phyloP scores from a whole-genome alignment of 2,329 filamentous ascomycete species.

The Colletotrichum echinochloae region DNA sequence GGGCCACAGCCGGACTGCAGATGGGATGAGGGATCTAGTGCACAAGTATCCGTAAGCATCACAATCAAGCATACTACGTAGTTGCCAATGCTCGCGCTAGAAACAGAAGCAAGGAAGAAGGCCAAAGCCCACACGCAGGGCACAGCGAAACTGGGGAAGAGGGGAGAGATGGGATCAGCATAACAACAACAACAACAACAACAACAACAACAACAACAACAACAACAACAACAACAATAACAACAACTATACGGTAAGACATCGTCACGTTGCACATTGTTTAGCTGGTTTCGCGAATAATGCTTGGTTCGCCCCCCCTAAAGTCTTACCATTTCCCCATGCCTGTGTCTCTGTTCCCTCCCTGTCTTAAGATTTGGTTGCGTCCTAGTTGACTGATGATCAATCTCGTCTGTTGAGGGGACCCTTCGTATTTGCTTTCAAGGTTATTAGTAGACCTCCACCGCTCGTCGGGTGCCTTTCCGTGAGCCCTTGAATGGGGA shows the following conservation, averaged over 20 bases:
- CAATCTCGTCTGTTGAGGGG: constrained; percentile 24
- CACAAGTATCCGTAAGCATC: constrained; percentile 23
- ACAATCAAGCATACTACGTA: constrained; percentile 31
- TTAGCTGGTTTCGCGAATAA: constrained; percentile 31
- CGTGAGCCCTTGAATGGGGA: constrained; percentile 9
- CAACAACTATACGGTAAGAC: constrained; percentile 26
- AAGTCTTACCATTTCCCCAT: constrained; percentile 34
- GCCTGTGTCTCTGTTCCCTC: constrained; percentile 8
- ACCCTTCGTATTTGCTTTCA: constrained; percentile 24
- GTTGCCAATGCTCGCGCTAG: constrained; percentile 31
- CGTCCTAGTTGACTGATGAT: constrained; percentile 14
- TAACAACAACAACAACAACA: constrained; percentile 25
- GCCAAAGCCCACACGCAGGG: constrained; percentile 11
- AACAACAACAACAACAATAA: constrained; percentile 25
- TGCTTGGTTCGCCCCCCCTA: constrained; percentile 9
- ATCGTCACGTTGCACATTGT: constrained; percentile 15
- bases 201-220: constrained; percentile 23
- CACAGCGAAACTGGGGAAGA: constrained; percentile 5
- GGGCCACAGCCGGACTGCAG: constrained; percentile 23
- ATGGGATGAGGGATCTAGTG: constrained; percentile 16
- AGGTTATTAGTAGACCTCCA: constrained; percentile 33
- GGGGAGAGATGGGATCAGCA: constrained; percentile 22
- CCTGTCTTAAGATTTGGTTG: constrained; percentile 29
- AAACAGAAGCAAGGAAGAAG: constrained; percentile 37
- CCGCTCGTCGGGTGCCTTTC: constrained; percentile 17